Base-by-base conservation (phyloP, 2,329 filamentous ascomycete species). In the Lecanoromycetidae sp. region DNA sequence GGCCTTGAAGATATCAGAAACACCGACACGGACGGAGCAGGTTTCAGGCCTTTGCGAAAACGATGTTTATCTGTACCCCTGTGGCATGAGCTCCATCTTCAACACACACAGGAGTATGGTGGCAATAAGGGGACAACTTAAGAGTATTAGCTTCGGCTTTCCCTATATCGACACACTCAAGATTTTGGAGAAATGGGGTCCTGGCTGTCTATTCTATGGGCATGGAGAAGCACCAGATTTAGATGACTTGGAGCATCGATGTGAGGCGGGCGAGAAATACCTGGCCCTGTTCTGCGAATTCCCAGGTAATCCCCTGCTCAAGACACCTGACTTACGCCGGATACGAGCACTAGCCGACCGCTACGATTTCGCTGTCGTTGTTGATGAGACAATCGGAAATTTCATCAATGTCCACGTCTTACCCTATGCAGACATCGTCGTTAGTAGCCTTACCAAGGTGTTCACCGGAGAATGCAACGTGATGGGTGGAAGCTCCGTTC, bases 401-500 rank as follows among this genome's bases (percentile, higher is more conserved):
- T 94, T 95, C 61, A 80, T 93, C 60, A 98, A 98, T 61, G 81
- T 95, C 57, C 87, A 96, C 61, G 86, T 98, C 3, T 74, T 98
- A 4, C 86, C 83, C 2, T 84, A 82, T 60, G 85, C 87, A 50
- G 91, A 98, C 64, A 74, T 96, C 13, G 85, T 96, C 4, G 90
- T 94, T 48, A 94, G 86, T 70, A 94, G 86, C 61, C 71, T 98
- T 50, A 96, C 91, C 40, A 98, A 98, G 64, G 83, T 96, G 45
- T 98, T 98, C 67, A 94, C 87, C 47, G 91, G 91, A 42, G 91
- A 95, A 65, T 91, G 86, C 63, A 96, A 98, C 63, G 91, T 98
- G 55, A 96, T 96, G 90, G 91, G 88, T 49, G 91, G 91, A 47
- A 84, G 76, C 54, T 69, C 72, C 12, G 71, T 82, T 13, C 64